phyloP scores from a whole-genome alignment of 768 basidiomycete species.

The Termitomyces sp. region DNA sequence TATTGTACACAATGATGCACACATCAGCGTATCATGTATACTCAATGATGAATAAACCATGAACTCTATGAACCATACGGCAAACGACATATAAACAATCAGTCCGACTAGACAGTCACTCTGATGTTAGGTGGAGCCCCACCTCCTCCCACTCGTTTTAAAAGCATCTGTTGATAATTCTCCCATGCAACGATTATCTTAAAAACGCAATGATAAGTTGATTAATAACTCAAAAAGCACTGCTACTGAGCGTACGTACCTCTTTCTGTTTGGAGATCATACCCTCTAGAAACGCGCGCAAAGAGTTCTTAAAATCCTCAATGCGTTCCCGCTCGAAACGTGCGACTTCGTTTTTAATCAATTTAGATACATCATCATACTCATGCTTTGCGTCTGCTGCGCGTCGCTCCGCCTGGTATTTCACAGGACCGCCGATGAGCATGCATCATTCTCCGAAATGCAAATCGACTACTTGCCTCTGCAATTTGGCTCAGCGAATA shows the following conservation, averaged over 20 bases:
- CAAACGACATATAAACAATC: neutral
- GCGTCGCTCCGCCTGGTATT: conserved; percentile 70
- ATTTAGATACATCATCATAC: conserved; percentile 81
- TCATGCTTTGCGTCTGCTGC: conserved; percentile 81
- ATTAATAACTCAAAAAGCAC: neutral
- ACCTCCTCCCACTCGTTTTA: conserved; percentile 27
- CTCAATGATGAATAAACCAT: conserved; percentile 5
- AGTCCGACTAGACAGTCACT: neutral
- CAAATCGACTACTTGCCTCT: conserved; percentile 46
- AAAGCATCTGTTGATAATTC: conserved; percentile 66
- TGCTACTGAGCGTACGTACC: conserved; percentile 38
- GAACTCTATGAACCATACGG: neutral
- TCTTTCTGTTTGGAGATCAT: conserved; percentile 84
- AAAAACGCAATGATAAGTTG: neutral
- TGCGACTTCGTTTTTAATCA: conserved; percentile 85
- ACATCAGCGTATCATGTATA: neutral
- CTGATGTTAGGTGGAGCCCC: conserved; percentile 11
- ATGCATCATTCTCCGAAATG: neutral
- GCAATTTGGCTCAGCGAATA: conserved; percentile 74
- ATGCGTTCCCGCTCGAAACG: conserved; percentile 92
- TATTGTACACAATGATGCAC: neutral
- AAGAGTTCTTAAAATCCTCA: conserved; percentile 82
- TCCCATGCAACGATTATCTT: conserved; percentile 80
- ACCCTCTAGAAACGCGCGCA: conserved; percentile 81
- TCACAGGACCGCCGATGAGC: neutral